Percentiles rank a stretch among this genome's conserved stretches.
Conservation (phyloP, 202 grass and related monocot species). For the Dendrocalamus latiflorus region DNA sequence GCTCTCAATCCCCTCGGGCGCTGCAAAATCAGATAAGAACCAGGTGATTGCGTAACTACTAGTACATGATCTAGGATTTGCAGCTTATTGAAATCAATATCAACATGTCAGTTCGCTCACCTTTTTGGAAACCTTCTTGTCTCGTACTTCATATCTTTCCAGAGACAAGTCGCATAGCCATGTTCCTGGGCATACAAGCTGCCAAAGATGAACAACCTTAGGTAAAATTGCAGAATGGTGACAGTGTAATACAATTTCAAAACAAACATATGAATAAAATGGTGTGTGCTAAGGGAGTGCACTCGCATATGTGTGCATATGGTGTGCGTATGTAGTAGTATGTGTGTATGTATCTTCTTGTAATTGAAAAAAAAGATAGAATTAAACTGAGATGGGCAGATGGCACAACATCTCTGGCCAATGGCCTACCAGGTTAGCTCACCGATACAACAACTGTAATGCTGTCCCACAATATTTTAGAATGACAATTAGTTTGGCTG, state of each 20-base stretch:
- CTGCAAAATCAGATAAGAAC: constrained; percentile 38
- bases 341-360: too few relatives aligned
- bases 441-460: background rate
- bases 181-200: constrained; percentile 84
- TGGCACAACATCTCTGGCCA: background rate
- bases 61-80: background rate
- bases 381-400: background rate
- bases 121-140: constrained; percentile 90
- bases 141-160: constrained; percentile 91
- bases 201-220: constrained; percentile 11
- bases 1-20: constrained; percentile 82
- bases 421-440: background rate
- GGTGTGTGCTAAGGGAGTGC: too few relatives aligned
- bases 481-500: background rate
- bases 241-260: background rate
- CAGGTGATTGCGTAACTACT: background rate
- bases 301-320: too few relatives aligned
- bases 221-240: background rate
- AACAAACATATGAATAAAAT: background rate
- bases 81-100: background rate
- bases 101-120: constrained; percentile 14
- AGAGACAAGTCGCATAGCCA: constrained; percentile 85
- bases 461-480: background rate
- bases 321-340: too few relatives aligned
- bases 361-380: background rate